These are phyloP conservation scores for Skeletonema grethae DNA, from an alignment of 108 stramenopile species.

Conservation along the genomic window DNA sequence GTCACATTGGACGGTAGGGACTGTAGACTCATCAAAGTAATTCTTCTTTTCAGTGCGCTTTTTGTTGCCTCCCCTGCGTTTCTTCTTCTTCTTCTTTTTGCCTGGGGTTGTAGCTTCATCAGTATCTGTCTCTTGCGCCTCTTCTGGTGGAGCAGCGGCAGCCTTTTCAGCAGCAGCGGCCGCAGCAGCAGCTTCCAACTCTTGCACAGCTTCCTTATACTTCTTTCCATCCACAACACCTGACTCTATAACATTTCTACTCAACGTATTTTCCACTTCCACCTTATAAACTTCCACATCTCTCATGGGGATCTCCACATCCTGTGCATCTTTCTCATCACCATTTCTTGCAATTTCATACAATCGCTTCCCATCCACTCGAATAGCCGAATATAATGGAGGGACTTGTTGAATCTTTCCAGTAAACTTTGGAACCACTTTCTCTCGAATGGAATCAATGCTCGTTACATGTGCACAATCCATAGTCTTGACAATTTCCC, in stretches of 20 bases:
- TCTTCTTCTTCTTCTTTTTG: conserved; percentile 25
- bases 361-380: conserved; percentile 79
- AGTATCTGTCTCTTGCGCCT: neutral
- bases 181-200: conserved; percentile 14
- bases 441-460: conserved; percentile 24
- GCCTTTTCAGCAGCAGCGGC: conserved; percentile 8
- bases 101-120: neutral
- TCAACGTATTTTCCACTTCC: conserved; percentile 22
- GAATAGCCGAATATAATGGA: conserved; percentile 90
- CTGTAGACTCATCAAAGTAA: conserved; percentile 25
- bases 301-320: conserved; percentile 44
- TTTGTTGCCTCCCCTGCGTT: conserved; percentile 10
- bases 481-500: conserved; percentile 56
- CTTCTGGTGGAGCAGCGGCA: conserved; percentile 3
- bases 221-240: conserved; percentile 39
- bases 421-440: conserved; percentile 55
- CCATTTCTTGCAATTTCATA: conserved; percentile 82
- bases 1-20: conserved; percentile 30
- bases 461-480: conserved; percentile 64
- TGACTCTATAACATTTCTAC: conserved; percentile 14
- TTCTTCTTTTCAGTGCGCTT: conserved; percentile 16
- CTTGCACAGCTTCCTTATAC: conserved; percentile 26
- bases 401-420: conserved; percentile 90
- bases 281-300: conserved; percentile 55
- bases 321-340: conserved; percentile 8